A percentile compares a stretch with the other conserved stretches of the same genome.
phyloP scores from a whole-genome alignment of 2,329 filamentous ascomycete species.

The Capronia americana region DNA sequence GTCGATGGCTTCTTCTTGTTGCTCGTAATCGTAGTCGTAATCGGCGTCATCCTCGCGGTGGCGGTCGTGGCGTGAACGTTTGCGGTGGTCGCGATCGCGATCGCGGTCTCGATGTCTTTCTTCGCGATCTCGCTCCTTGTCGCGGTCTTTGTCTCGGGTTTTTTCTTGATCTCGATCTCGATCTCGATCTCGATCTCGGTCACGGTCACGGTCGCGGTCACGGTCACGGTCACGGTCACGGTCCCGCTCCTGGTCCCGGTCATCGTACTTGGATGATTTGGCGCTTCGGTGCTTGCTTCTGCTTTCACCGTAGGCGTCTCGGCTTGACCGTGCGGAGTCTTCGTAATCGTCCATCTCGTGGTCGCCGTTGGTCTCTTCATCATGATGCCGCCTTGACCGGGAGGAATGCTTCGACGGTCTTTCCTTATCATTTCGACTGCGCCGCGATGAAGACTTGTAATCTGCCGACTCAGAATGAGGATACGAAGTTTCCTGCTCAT shows the following conservation, averaged over 20 bases:
- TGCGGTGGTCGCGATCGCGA: conserved; percentile 37
- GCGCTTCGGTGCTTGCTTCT: conserved; percentile 44
- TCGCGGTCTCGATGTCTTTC: conserved; percentile 29
- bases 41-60: conserved; percentile 44
- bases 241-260: conserved; percentile 29
- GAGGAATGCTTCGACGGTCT: conserved; percentile 50
- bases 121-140: conserved; percentile 21
- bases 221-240: conserved; percentile 39
- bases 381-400: conserved; percentile 58
- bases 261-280: conserved; percentile 38
- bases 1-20: conserved; percentile 20
- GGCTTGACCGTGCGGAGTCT: conserved; percentile 39
- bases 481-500: conserved; percentile 56
- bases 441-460: conserved; percentile 61
- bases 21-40: conserved; percentile 31
- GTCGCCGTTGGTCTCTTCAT: conserved; percentile 42
- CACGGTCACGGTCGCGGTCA: conserved; percentile 39
- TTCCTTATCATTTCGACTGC: conserved; percentile 67
- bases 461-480: conserved; percentile 67
- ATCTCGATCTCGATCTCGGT: conserved; percentile 31
- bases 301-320: conserved; percentile 31
- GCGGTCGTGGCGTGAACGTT: conserved; percentile 44
- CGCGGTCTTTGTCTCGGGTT: conserved; percentile 21
- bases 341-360: conserved; percentile 43
- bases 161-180: conserved; percentile 29